Base-by-base conservation (phyloP, 108 stramenopile genomes). In the Bacterosira constricta region DNA sequence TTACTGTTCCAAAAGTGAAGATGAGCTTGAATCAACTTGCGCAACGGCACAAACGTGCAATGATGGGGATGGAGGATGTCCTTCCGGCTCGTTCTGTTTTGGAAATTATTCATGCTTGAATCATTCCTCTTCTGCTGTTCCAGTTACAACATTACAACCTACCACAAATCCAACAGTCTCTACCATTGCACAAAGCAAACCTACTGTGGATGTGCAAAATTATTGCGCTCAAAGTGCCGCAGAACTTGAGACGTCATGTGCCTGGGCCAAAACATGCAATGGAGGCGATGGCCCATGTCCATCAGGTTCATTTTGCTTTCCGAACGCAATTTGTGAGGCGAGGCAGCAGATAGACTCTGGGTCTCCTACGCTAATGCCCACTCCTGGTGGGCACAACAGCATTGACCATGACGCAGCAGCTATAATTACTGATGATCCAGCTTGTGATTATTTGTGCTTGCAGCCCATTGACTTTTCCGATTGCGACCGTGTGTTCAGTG, bases 1-100 rank as follows among this genome's bases (percentile, higher is more conserved):
- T 52, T 72, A 55, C 38, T 72, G 71, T 63, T 61, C 71, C 2
- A 37, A 60, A 35, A 72, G 25, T 41, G 27, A 30, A 36, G 71
- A 42, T 4, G 7, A 54, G 50, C 23, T 72, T 11, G 37, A 63
- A 46, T 54, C 50, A 29, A 72, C 62, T 11, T 72, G 71, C 31
- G 42, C 61, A 2, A 72, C 53, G 6, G 71, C 53, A 53, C 47
- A 38, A 29, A 37, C 62, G 4, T 72, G 71, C 62, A 52, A 63
- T 23, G 71, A 72, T 35, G 50, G 42, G 20, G 23, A 27, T 34
- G 38, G 18, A 9, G 45, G 56, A 0, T 69, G 68, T 31, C 68
- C 68, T 0, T 29, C 57, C 0, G 68, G 68, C 44, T 17, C 45
- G 15, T 57, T 41, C 38, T 69, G 68, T 54, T 69, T 55, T 35